phyloP scores from a whole-genome alignment of 2,329 filamentous ascomycete species.

The Trichoderma polysporum region DNA sequence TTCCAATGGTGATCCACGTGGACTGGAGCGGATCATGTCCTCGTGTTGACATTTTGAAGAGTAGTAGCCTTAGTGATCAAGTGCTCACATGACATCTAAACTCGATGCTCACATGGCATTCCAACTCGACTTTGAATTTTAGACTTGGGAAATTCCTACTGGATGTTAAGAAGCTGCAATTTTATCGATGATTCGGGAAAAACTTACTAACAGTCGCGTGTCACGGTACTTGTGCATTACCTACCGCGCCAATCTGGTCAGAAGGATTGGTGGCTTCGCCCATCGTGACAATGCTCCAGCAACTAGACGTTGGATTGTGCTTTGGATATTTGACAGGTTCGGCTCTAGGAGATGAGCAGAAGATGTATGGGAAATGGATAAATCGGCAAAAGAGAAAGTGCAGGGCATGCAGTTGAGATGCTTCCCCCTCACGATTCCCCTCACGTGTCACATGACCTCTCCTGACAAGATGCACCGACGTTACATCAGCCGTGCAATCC shows the following conservation, averaged over 20 bases:
- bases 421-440: conserved; percentile 22
- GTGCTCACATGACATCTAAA: not conserved
- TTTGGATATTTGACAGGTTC: not conserved
- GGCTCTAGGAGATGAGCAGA: not conserved
- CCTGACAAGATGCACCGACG: conserved; percentile 3
- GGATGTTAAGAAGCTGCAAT: not conserved
- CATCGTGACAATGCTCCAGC: not conserved
- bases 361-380: not conserved
- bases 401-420: conserved; percentile 7
- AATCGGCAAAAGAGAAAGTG: not conserved
- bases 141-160: not conserved
- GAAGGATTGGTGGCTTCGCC: not conserved
- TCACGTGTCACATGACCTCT: conserved; percentile 21
- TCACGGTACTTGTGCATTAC: not conserved
- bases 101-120: too few relatives aligned
- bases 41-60: not conserved
- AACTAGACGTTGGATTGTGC: not conserved
- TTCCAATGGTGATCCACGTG: not conserved
- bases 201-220: not conserved
- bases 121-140: not conserved
- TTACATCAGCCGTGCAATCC: conserved; percentile 3
- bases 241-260: not conserved
- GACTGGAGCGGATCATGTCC: not conserved
- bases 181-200: not conserved
- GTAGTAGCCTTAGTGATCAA: not conserved